Conservation (phyloP, 78 protist genomes). For the Polysphondylium violaceum region DNA sequence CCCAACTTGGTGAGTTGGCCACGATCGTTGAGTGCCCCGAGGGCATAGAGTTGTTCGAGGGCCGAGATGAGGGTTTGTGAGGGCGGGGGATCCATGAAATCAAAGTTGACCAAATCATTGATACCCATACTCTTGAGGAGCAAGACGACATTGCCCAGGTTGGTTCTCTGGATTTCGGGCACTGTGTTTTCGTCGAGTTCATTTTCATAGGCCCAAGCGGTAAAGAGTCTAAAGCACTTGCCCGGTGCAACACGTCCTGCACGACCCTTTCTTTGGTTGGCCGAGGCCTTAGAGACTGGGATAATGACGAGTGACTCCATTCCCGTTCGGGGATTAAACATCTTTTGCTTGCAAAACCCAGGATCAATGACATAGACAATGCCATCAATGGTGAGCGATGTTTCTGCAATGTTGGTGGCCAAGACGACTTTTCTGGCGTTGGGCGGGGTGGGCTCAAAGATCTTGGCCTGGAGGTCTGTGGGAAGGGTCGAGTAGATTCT, state of each 20-base stretch:
- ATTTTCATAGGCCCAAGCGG: slow-evolving; percentile 94
- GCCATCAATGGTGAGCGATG: slow-evolving; percentile 98
- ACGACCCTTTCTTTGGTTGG: slow-evolving; percentile 97
- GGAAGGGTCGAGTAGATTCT: slow-evolving; percentile 99
- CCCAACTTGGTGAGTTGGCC: slow-evolving; percentile 98
- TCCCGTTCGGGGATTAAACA: slow-evolving; percentile 94
- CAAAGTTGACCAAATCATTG: slow-evolving; percentile 97
- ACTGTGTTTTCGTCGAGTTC: slow-evolving; percentile 93
- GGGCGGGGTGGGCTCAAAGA: slow-evolving; percentile 97
- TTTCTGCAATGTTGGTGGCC: slow-evolving; percentile 99
- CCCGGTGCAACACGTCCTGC: slow-evolving; percentile 99
- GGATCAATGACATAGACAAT: slow-evolving; percentile 98
- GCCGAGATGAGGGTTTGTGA: slow-evolving; percentile 98
- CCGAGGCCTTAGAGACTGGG: slow-evolving; percentile 94
- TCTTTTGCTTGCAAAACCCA: slow-evolving; percentile 96
- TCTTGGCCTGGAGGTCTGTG: slow-evolving; percentile 95
- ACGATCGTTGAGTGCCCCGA: slow-evolving; percentile 96
- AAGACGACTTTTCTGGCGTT: slow-evolving; percentile 97
- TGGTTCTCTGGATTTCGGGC: slow-evolving; percentile 99
- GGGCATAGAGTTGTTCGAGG: slow-evolving; percentile 96
- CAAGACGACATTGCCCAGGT: slow-evolving; percentile 97
- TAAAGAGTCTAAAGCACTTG: slow-evolving; percentile 96
- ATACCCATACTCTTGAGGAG: slow-evolving; percentile 97
- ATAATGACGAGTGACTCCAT: slow-evolving; percentile 98
- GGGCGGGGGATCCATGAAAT: slow-evolving; percentile 99